A percentile compares a stretch with the other conserved stretches of the same genome.
Conservation (phyloP, 192 early-diverging fungal species). For the Gryganskiella cystojenkinii region DNA sequence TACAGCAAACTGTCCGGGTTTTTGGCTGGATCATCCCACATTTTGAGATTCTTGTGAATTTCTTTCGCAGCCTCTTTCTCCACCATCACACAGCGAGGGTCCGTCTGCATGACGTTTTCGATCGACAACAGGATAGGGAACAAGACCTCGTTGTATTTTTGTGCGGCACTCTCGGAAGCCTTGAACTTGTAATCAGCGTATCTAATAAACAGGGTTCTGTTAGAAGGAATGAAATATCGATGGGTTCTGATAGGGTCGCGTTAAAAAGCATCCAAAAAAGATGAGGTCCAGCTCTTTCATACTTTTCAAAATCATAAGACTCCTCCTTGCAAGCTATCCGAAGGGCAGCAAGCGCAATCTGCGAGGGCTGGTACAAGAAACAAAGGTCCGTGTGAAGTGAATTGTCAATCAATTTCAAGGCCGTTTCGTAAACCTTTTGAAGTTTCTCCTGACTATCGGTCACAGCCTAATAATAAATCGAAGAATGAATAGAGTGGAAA, state of each 20-base stretch:
- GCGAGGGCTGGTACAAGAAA: conserved; percentile 80
- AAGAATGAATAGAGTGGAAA: neutral
- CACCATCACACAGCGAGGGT: conserved; percentile 53
- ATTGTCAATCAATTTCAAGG: conserved; percentile 62
- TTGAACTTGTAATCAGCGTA: conserved; percentile 42
- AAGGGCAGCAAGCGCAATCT: conserved; percentile 77
- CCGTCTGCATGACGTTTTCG: conserved; percentile 54
- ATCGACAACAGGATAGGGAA: conserved; percentile 64
- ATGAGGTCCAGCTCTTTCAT: conserved; percentile 6
- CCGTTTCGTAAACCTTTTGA: conserved; percentile 65
- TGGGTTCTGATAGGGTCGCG: neutral
- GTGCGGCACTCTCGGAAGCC: conserved; percentile 22
- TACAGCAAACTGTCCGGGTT: conserved; percentile 74
- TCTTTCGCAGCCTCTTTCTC: conserved; percentile 57
- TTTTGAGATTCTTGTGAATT: conserved; percentile 71
- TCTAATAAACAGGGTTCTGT: neutral
- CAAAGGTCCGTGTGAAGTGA: conserved; percentile 78
- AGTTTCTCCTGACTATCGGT: conserved; percentile 56
- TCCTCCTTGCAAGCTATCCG: conserved; percentile 67
- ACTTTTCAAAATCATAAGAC: conserved; percentile 63
- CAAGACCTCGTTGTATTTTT: conserved; percentile 52
- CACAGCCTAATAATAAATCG: conserved; percentile 47
- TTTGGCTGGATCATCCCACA: conserved; percentile 80
- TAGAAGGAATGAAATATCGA: neutral
- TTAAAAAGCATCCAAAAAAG: neutral